Evolutionary conservation across 1,139 yeast genomes (phyloP), one percentile per base, ranked within the genome.

Genomic region (Entelexis paramagnoliae): DNA sequence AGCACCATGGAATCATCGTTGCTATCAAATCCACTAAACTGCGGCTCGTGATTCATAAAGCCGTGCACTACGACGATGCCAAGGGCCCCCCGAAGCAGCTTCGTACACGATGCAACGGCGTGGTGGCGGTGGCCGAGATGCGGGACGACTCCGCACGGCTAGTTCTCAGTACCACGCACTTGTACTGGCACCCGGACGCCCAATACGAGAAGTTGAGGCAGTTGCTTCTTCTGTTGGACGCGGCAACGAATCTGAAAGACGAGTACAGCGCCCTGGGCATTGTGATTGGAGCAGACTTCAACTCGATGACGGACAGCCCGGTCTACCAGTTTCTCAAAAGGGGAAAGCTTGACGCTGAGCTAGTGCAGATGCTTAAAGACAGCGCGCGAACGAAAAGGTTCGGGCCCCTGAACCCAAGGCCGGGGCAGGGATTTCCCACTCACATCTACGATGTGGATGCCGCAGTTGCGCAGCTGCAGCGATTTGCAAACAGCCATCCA

Each of bases 141-240:
- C 46, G 50, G 14, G 29, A 20, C 10, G 20, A 8, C 13, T 11
- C 19, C 16, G 30, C 19, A 16, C 41, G 24, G 24, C 33, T 48
- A 20, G 44, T 51, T 17, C 46, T 52, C 4, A 60, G 53, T 6
- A 59, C 61, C 5, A 53, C 60, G 3, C 62, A 59, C 29, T 43
- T 59, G 22, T 55, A 57, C 46, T 59, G 61, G 61, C 61, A 56
- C 35, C 59, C 58, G 4, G 34, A 47, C 17, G 59, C 57, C 6
- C 43, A 50, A 44, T 59, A 55, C 44, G 60, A 57, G 44, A 46
- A 61, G n/a, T 16, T 52, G 17, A 46, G 61, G 6, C 62, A 59
- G 36, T 11, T 55, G 10, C 22, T 46, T 16, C 19, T 50, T 2
- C 14, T 58, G 0, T n/a, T 55, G 14, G 11, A 43, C 14, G 45